These are phyloP conservation scores for Rhytidiadelphus loreus DNA, from an alignment of 225 moss, liverwort and hornwort genomes.

Conservation along the genomic window DNA sequence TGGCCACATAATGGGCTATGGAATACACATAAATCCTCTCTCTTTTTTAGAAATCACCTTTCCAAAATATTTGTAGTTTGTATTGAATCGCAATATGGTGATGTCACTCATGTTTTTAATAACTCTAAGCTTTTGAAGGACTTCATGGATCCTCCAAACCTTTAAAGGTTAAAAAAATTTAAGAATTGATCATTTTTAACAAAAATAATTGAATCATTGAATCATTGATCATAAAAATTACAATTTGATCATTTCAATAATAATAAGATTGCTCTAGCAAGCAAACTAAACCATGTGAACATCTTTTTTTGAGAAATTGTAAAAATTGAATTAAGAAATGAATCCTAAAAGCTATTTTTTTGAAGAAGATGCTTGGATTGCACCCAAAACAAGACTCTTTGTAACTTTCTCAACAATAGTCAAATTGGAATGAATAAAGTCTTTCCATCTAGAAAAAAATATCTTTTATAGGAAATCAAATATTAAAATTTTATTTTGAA, in stretches of 20 bases:
- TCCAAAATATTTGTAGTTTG: background rate
- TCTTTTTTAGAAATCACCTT: background rate
- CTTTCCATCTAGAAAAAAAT: background rate
- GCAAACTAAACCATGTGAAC: too few relatives aligned
- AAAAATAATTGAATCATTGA: too few relatives aligned
- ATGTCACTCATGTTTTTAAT: background rate
- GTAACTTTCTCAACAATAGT: background rate
- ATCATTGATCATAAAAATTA: too few relatives aligned
- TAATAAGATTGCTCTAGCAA: too few relatives aligned
- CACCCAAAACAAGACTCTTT: rapidly evolving
- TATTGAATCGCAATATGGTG: background rate
- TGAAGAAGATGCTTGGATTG: background rate
- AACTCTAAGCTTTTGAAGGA: background rate
- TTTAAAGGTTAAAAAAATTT: rapidly evolving
- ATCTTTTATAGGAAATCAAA: background rate
- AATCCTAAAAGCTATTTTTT: background rate
- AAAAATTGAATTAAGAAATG: background rate
- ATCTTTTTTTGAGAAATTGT: too few relatives aligned
- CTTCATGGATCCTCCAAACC: rapidly evolving
- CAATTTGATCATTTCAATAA: too few relatives aligned
- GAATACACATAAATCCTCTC: rapidly evolving
- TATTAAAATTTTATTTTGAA: background rate
- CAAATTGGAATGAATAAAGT: background rate
- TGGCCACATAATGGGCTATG: rapidly evolving
- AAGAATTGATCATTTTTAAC: too few relatives aligned